Percentiles rank a stretch among this genome's conserved stretches.
These are phyloP conservation scores for Plectosphaerella plurivora DNA, from an alignment of 2,329 filamentous ascomycete genomes.

Conservation along the genomic window DNA sequence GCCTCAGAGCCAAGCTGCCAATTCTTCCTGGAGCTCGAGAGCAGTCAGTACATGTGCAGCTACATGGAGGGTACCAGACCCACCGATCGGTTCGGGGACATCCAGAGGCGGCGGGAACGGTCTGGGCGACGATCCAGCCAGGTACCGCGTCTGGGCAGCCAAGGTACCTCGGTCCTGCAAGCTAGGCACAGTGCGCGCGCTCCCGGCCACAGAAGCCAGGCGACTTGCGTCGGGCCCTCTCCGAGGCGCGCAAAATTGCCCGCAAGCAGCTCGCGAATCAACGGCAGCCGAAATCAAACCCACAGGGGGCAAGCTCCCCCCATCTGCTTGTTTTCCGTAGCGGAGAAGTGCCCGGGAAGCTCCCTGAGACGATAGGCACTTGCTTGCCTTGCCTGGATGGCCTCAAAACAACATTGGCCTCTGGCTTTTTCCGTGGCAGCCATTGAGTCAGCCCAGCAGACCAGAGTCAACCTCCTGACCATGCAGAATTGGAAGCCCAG, in stretches of 20 bases:
- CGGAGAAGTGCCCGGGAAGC: too few relatives aligned
- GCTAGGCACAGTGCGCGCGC: constrained; percentile 23
- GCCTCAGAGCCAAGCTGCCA: neutral
- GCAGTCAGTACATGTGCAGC: neutral
- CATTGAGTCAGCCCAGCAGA: too few relatives aligned
- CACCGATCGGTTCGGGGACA: neutral
- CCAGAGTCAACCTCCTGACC: too few relatives aligned
- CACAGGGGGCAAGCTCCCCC: neutral
- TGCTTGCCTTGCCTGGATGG: too few relatives aligned
- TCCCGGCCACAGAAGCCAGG: too few relatives aligned
- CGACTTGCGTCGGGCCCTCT: too few relatives aligned
- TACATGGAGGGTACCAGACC: neutral
- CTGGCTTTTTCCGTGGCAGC: too few relatives aligned
- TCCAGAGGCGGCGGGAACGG: neutral
- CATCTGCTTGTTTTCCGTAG: neutral
- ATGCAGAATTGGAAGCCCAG: too few relatives aligned
- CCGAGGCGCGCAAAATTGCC: neutral
- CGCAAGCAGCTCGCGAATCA: neutral
- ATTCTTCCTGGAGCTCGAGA: too few relatives aligned
- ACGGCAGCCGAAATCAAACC: neutral
- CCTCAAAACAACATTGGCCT: too few relatives aligned
- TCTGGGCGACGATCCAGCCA: neutral
- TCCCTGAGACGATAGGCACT: too few relatives aligned
- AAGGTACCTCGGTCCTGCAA: neutral
- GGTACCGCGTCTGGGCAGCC: neutral